Evolutionary conservation across 1,284 basidiomycete species (phyloP).

Genomic region (Sporisorium sorghi): DNA sequence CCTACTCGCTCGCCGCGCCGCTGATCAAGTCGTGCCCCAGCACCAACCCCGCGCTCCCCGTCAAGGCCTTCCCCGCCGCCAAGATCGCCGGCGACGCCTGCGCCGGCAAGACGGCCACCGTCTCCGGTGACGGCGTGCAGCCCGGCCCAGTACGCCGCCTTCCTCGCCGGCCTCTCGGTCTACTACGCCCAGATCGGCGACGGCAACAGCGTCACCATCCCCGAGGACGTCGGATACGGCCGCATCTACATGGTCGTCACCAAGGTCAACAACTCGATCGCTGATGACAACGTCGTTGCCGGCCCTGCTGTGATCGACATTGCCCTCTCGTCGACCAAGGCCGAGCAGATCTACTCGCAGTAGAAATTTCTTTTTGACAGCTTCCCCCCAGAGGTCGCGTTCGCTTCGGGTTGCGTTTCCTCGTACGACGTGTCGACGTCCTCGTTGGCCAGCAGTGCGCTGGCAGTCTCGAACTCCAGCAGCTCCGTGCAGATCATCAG

Average conservation of each 20-base stretch:
- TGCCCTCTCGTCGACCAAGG: slow-evolving; percentile 45
- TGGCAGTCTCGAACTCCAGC: no score
- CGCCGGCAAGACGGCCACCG: slow-evolving; percentile 62
- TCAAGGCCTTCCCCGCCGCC: slow-evolving; percentile 71
- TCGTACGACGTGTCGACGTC: no score
- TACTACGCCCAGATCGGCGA: slow-evolving; percentile 56
- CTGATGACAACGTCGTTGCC: slow-evolving; percentile 72
- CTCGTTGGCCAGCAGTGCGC: no score
- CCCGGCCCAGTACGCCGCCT: slow-evolving; percentile 69
- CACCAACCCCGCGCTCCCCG: slow-evolving; percentile 71
- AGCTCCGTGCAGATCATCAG: no score
- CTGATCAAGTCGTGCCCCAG: slow-evolving; percentile 73
- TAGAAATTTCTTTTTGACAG: no score
- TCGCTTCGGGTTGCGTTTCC: no score
- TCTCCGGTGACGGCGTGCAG: slow-evolving; percentile 66
- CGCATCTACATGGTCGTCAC: slow-evolving; percentile 70
- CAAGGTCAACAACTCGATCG: slow-evolving; percentile 66
- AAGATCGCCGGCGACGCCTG: slow-evolving; percentile 59
- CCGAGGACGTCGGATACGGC: slow-evolving; percentile 69
- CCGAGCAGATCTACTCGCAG: slow-evolving; percentile 34
- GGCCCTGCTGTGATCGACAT: slow-evolving; percentile 72
- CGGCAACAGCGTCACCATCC: slow-evolving; percentile 68
- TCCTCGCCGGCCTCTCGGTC: slow-evolving; percentile 70
- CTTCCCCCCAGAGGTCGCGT: no score
- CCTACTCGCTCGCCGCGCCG: slow-evolving; percentile 70